phyloP scores from a whole-genome alignment of 495 filamentous ascomycete genomes.

The Eremomyces bilateralis region DNA sequence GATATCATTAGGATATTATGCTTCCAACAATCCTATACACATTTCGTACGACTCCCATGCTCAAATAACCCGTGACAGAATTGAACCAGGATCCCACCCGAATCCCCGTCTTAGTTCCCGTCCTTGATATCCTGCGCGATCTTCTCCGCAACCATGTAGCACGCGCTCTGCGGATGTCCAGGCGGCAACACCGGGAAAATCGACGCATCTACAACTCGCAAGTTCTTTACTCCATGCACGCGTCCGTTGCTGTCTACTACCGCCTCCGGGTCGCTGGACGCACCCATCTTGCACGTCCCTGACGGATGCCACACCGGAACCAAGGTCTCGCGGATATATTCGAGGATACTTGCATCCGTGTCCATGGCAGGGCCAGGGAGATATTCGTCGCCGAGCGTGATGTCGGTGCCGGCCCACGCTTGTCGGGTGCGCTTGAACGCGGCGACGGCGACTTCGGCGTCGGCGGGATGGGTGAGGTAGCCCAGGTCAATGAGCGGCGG shows the following conservation, averaged over 20 bases:
- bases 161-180: slow-evolving; percentile 1
- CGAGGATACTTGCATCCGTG: slow-evolving; percentile 2
- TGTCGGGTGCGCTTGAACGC: slow-evolving; percentile 30
- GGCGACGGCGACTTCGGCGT: slow-evolving; percentile 31
- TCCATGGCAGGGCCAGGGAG: not conserved
- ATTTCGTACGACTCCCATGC: no score
- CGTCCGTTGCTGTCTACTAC: slow-evolving; percentile 10
- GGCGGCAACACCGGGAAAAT: slow-evolving; percentile 10
- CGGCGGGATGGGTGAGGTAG: slow-evolving; percentile 29
- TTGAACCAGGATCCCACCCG: no score
- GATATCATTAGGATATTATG: no score
- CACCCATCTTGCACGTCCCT: slow-evolving; percentile 1
- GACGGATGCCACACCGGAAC: slow-evolving; percentile 1
- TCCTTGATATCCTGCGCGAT: slow-evolving; percentile 10
- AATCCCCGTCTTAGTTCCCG: no score
- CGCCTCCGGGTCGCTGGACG: slow-evolving; percentile 4
- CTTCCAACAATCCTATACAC: no score
- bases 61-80: no score
- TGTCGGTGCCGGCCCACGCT: slow-evolving; percentile 20
- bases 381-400: slow-evolving; percentile 6
- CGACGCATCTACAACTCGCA: slow-evolving; percentile 14
- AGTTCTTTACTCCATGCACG: slow-evolving; percentile 8
- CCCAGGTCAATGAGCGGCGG: slow-evolving; percentile 31
- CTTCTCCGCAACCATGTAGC: slow-evolving; percentile 12
- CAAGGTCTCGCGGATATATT: not conserved